Percentiles rank a stretch among this genome's conserved stretches.
Evolutionary conservation across 768 basidiomycete species (phyloP).

Genomic region (Psilocybe cubensis): DNA sequence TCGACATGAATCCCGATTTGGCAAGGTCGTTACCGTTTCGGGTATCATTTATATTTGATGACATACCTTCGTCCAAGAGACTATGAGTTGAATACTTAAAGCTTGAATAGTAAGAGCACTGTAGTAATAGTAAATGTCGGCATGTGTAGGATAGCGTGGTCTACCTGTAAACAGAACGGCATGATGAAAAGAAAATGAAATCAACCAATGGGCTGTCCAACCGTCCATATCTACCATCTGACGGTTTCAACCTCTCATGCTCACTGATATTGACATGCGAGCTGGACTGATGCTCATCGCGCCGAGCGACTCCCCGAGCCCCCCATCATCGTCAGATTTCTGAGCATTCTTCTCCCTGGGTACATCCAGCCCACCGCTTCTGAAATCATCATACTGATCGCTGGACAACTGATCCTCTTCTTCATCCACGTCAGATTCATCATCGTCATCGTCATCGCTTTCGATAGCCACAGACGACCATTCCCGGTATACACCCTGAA

Average conservation of each 20-base stretch:
- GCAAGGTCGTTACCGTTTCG: no score
- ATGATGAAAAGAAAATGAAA: not conserved
- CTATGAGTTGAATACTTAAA: no score
- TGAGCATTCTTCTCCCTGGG: constrained; percentile 9
- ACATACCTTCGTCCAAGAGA: no score
- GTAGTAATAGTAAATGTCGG: no score
- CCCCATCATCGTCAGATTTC: constrained; percentile 43
- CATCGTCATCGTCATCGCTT: constrained; percentile 70
- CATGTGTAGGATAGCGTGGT: no score
- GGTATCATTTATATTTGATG: no score
- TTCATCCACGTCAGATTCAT: constrained; percentile 51
- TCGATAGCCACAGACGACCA: constrained; percentile 86
- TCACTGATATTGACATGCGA: constrained; percentile 23
- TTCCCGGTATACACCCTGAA: constrained; percentile 86
- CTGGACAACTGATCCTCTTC: constrained; percentile 21
- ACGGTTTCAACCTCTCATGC: constrained; percentile 7
- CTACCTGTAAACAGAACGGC: no score
- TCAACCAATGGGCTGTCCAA: not conserved
- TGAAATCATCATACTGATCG: constrained; percentile 16
- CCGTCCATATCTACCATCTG: not conserved
- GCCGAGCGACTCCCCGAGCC: constrained; percentile 68
- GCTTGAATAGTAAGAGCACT: no score
- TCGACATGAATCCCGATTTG: no score
- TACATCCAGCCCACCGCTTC: constrained; percentile 9
- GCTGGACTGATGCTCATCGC: constrained; percentile 86